A percentile compares a stretch with the other conserved stretches of the same genome.
Conservation (phyloP, 768 basidiomycete genomes). For the Leccinellum rugosiceps region DNA sequence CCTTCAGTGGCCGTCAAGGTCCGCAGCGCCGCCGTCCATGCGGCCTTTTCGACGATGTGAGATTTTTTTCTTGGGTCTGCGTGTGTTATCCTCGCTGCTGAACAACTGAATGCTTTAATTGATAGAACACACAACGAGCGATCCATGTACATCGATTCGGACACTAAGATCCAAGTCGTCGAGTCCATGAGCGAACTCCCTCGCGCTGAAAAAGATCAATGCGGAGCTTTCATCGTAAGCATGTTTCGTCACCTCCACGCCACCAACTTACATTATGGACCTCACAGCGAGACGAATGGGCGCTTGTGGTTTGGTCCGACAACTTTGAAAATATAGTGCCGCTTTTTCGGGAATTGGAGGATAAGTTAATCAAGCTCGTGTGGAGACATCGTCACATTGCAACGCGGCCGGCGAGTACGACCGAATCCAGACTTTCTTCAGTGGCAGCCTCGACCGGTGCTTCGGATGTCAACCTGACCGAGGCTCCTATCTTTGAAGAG, state of each 20-base stretch:
- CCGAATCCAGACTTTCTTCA: slow-evolving; percentile 35
- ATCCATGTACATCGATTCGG: slow-evolving; percentile 66
- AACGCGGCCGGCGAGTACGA: slow-evolving; percentile 13
- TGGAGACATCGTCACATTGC: slow-evolving; percentile 50
- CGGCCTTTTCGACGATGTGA: slow-evolving; percentile 67
- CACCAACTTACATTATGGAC: background rate
- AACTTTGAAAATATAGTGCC: slow-evolving; percentile 76
- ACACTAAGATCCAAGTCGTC: slow-evolving; percentile 85
- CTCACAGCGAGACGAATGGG: slow-evolving; percentile 71
- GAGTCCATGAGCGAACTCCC: slow-evolving; percentile 66
- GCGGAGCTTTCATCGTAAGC: slow-evolving; percentile 81
- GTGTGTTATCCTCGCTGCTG: background rate
- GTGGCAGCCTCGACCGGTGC: slow-evolving; percentile 42
- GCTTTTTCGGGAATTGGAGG: slow-evolving; percentile 64
- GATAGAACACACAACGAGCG: slow-evolving; percentile 49
- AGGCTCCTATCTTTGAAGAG: slow-evolving; percentile 31
- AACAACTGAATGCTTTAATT: background rate
- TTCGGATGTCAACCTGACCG: slow-evolving; percentile 53
- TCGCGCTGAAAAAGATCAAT: slow-evolving; percentile 86
- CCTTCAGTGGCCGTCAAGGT: slow-evolving; percentile 82
- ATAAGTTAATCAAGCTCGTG: slow-evolving; percentile 77
- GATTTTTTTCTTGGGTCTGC: slow-evolving; percentile 18
- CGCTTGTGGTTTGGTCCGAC: slow-evolving; percentile 82
- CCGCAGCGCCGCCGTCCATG: slow-evolving; percentile 77
- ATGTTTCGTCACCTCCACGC: background rate